Base-by-base conservation (phyloP, 2,329 filamentous ascomycete genomes). In the Colletotrichum cuscutae region DNA sequence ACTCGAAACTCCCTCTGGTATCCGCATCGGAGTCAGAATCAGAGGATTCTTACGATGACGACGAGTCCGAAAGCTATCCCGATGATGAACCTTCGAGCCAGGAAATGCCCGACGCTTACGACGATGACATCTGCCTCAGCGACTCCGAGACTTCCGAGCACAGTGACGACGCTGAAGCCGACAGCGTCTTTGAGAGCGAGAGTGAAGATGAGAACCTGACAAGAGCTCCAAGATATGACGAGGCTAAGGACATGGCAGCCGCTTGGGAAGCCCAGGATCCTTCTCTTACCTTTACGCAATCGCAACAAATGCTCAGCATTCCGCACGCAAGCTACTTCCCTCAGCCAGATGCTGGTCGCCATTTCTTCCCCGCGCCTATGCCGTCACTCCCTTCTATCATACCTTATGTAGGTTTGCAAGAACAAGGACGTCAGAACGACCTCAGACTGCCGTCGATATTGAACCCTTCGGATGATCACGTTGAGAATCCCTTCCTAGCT, bases 111-210 rank as follows among this genome's bases (percentile, higher is more conserved):
- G 42, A 46, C 54, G 37, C 60, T 24, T 52, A 49, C 49, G 71
- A 73, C 4, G 68, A 73, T 19, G 68, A 71, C 5, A 72, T 72
- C 35, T 62, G 24, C 8, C 56, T 73, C 5, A 72, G 68, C 32
- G 68, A 59, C 37, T 72, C 77, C 8, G 83, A 85, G 22, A 71
- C 77, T 2, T 80, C 82, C 42, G 78, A 79, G 26, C 69, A 75
- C 0, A 75, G 75, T 28, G 80, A 77, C 32, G 78, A 74, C 8
- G 57, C 54, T 7, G 61, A 78, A 76, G 24, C n/a, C n/a, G 66
- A 69, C 22, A 61, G 24, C n/a, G 56, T 28, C n/a, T 66, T 26
- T 3, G 56, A 72, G 6, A 30, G 28, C 19, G 67, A 64, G 52
- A 65, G 24, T 12, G 52, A 56, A 24, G 22, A 22, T n/a, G 67